Evolutionary conservation across 1,284 basidiomycete species (phyloP), one percentile per base, ranked within the genome.

Genomic region (Entoloma clypeatum): DNA sequence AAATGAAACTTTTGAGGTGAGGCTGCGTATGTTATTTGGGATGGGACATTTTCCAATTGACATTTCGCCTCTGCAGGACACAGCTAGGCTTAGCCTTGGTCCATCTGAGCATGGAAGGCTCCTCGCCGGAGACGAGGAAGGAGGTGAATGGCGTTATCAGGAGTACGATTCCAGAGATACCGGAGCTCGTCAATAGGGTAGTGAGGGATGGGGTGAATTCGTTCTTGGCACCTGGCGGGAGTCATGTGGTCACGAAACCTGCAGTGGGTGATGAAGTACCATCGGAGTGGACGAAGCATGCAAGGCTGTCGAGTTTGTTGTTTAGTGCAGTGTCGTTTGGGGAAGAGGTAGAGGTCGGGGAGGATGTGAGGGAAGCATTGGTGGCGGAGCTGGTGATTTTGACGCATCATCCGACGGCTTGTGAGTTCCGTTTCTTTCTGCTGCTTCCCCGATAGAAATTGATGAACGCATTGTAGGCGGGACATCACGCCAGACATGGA

Each of bases 341-440:
- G 0, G 71, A 70, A 2, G 64, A 66, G 7, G 54, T 66, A 5
- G 46, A 49, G 1, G 46, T 67, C 7, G 63, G 68, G 30, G 75
- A 79, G 45, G 54, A 61, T 7, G 46, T 76, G n/a, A n/a, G n/a
- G n/a, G n/a, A n/a, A n/a, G n/a, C n/a, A n/a, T n/a, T n/a, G 19
- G 50, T 85, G 18, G 65, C 78, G 3, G 71, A 84, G 21, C 67
- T 80, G 36, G 49, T 91, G 9, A 70, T 91, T 7, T 56, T 92
- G 27, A 78, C 80, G 0, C 90, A 94, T 60, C 90, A 94, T 61
- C 72, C 77, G 4, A 64, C 73, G 9, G 69, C 88, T 31, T 78
- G 86, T 81, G 54, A 39, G 73, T 64, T 27, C 27, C 28, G 44
- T 46, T 7, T 41, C 24, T 17, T n/a, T 13, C 7, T 17, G 35